Evolutionary conservation across 2,329 filamentous ascomycete species (phyloP).

Genomic region (Cordyceps cicadae): DNA sequence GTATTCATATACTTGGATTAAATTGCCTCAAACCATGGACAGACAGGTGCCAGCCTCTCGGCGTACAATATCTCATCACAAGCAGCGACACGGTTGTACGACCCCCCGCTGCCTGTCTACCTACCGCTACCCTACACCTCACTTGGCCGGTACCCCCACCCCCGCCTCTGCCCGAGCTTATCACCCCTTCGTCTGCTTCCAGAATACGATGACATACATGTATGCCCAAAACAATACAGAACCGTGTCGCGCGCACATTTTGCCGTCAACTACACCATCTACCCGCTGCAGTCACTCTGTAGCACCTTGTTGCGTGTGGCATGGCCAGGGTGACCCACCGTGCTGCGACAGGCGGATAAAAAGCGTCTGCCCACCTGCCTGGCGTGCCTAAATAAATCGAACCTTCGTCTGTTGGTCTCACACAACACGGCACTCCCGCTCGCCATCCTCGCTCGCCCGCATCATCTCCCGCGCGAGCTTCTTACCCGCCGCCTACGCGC

Average conservation of each 20-base stretch:
- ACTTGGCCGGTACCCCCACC: neutral
- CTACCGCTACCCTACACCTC: neutral
- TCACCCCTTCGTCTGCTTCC: neutral
- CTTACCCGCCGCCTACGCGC: neutral
- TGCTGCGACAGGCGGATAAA: neutral
- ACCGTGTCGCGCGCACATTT: neutral
- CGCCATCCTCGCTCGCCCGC: neutral
- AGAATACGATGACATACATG: neutral
- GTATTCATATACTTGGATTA: no score
- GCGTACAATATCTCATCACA: neutral
- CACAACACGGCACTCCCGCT: neutral
- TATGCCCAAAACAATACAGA: neutral
- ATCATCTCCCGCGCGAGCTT: neutral
- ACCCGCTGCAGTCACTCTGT: neutral
- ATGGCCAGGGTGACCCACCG: neutral
- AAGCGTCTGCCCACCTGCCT: neutral
- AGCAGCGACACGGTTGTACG: neutral
- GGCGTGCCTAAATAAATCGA: neutral
- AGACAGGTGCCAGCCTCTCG: neutral
- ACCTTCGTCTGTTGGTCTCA: constrained; percentile 1
- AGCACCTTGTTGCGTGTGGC: neutral
- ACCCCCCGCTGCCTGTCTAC: neutral
- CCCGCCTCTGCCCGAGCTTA: neutral
- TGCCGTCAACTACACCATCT: neutral
- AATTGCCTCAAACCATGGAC: no score